phyloP scores from a whole-genome alignment of 2,329 filamentous ascomycete species.

The Claviceps sp. region DNA sequence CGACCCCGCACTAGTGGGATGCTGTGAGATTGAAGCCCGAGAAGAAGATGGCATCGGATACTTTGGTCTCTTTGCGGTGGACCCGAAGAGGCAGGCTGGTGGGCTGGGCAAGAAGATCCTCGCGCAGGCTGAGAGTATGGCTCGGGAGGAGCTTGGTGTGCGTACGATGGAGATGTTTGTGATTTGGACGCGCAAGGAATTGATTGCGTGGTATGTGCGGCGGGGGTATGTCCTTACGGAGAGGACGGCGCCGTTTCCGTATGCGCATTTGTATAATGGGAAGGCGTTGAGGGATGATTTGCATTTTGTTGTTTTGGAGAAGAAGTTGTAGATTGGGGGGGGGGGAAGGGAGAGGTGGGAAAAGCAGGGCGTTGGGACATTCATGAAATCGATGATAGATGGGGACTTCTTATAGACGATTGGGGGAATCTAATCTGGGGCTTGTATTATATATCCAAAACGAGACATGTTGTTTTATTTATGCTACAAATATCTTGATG shows the following conservation, averaged over 20 bases:
- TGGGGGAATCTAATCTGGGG: too few species aligned
- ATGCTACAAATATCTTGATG: too few species aligned
- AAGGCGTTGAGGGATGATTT: conserved; percentile 28
- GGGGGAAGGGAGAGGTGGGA: background rate
- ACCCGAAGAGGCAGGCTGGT: conserved; percentile 26
- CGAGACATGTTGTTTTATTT: too few species aligned
- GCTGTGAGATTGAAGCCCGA: conserved; percentile 28
- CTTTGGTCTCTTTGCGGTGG: conserved; percentile 36
- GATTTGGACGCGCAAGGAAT: conserved; percentile 27
- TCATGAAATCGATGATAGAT: too few species aligned
- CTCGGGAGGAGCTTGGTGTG: conserved; percentile 18
- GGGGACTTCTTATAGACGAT: background rate
- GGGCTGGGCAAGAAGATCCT: conserved; percentile 30
- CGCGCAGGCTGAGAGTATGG: conserved; percentile 25
- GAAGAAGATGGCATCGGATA: conserved; percentile 19
- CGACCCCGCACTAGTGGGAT: conserved; percentile 20
- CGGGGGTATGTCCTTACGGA: conserved; percentile 28
- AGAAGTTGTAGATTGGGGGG: conserved; percentile 17
- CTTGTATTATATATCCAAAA: too few species aligned
- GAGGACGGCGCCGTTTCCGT: conserved; percentile 29
- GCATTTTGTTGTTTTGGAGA: conserved; percentile 27
- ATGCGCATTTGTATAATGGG: conserved; percentile 22
- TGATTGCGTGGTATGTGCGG: conserved; percentile 32
- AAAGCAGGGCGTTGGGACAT: too few species aligned
- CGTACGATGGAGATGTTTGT: conserved; percentile 29